Percentiles rank a stretch among this genome's conserved stretches.
phyloP scores from a whole-genome alignment of 2,329 filamentous ascomycete genomes.

The Epichloe brachyelytri region DNA sequence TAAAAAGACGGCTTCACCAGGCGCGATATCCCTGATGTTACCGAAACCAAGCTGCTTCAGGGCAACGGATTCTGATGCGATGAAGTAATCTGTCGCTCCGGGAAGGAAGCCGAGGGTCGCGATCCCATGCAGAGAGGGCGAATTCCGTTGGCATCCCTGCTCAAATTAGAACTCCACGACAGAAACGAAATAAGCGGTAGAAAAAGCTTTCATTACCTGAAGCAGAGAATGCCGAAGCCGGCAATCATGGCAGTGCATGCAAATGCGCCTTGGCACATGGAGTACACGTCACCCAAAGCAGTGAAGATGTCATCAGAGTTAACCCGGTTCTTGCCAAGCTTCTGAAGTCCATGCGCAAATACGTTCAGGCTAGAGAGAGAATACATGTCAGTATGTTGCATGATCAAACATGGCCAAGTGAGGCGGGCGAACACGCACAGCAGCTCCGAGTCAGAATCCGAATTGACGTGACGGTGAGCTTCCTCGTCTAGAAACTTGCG shows the following conservation, averaged over 20 bases:
- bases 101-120: constrained; percentile 51
- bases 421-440: constrained; percentile 4
- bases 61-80: constrained; percentile 81
- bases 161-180: neutral
- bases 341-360: constrained; percentile 69
- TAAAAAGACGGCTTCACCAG: constrained; percentile 77
- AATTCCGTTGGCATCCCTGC: constrained; percentile 40
- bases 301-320: constrained; percentile 68
- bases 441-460: constrained; percentile 69
- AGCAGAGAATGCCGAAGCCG: constrained; percentile 67
- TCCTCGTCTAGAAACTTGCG: constrained; percentile 61
- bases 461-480: constrained; percentile 79
- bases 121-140: constrained; percentile 71
- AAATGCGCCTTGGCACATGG: constrained; percentile 60
- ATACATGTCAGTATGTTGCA: constrained; percentile 7
- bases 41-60: constrained; percentile 69
- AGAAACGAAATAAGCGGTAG: too few relatives aligned
- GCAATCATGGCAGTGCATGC: constrained; percentile 74
- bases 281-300: constrained; percentile 59
- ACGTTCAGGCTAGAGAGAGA: constrained; percentile 50
- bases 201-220: constrained; percentile 30
- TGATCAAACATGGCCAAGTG: too few relatives aligned
- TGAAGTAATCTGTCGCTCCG: constrained; percentile 68
- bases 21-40: constrained; percentile 63
- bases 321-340: constrained; percentile 69